A percentile compares a stretch with the other conserved stretches of the same genome.
These are phyloP conservation scores for Poa pratensis DNA, from an alignment of 176 grass and related monocot species.

Conservation along the genomic window DNA sequence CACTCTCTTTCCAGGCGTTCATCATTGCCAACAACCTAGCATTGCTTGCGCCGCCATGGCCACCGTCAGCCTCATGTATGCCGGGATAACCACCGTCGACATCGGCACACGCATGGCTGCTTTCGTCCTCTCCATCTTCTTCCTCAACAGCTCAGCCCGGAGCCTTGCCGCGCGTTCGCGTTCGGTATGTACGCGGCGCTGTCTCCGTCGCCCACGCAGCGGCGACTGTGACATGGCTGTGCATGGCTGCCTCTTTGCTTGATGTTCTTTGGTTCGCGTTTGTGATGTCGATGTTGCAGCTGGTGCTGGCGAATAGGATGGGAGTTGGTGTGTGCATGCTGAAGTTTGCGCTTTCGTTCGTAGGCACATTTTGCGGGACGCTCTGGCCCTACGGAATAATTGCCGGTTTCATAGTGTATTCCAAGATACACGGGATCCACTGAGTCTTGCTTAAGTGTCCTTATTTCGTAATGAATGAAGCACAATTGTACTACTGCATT, in stretches of 20 bases:
- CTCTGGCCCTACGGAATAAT: slow-evolving; percentile 4
- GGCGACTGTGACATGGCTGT: neutral
- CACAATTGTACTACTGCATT: no score
- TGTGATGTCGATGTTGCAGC: no score
- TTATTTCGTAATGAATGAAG: neutral
- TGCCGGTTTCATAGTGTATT: neutral
- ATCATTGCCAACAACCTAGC: neutral
- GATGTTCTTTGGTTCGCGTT: neutral
- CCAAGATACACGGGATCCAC: neutral
- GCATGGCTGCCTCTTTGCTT: neutral
- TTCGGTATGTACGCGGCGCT: neutral
- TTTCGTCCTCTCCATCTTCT: slow-evolving; percentile 24
- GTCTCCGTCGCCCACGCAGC: neutral
- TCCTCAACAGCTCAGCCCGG: slow-evolving; percentile 30
- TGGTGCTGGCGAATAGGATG: neutral
- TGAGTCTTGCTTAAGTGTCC: neutral
- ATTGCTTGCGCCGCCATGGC: neutral
- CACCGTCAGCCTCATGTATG: slow-evolving; percentile 48
- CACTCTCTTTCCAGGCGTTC: slow-evolving; percentile 8
- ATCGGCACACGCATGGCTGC: slow-evolving; percentile 17
- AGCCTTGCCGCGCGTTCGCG: neutral
- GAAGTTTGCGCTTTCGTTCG: neutral
- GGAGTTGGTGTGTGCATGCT: neutral
- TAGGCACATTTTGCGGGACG: neutral
- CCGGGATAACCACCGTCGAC: slow-evolving; percentile 42